phyloP scores from a whole-genome alignment of 441 rosid species.

The Geranium incanum region DNA sequence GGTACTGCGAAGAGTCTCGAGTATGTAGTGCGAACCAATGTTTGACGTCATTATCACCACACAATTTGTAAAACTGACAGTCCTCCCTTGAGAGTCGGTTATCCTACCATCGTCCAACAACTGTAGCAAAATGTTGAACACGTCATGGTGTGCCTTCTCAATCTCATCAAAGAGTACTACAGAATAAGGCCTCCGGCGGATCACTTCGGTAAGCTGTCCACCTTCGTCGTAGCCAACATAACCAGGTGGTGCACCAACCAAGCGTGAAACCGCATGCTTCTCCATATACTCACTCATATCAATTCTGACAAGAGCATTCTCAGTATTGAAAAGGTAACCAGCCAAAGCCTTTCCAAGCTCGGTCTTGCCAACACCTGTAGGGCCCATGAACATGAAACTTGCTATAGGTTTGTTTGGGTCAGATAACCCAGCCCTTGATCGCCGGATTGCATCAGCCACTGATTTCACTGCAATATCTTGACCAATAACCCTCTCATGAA shows the following conservation, averaged over 20 bases:
- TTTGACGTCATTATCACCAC: slow-evolving; percentile 95
- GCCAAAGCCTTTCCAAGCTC: slow-evolving; percentile 94
- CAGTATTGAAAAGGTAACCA: slow-evolving; percentile 89
- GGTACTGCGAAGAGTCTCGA: slow-evolving; percentile 28
- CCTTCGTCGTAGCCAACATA: slow-evolving; percentile 97
- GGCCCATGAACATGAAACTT: slow-evolving; percentile 97
- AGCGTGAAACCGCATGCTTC: slow-evolving; percentile 88
- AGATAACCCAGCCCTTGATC: slow-evolving; percentile 96
- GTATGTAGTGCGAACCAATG: slow-evolving; percentile 84
- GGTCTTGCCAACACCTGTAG: slow-evolving; percentile 98
- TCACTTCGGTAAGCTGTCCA: slow-evolving; percentile 95
- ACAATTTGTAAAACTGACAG: slow-evolving; percentile 91
- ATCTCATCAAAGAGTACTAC: slow-evolving; percentile 92
- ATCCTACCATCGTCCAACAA: slow-evolving; percentile 93
- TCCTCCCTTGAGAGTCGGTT: slow-evolving; percentile 95
- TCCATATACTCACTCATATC: slow-evolving; percentile 99
- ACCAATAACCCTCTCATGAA: slow-evolving; percentile 84
- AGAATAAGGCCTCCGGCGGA: slow-evolving; percentile 86
- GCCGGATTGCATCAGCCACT: slow-evolving; percentile 85
- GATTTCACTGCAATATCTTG: slow-evolving; percentile 98
- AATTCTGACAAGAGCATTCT: slow-evolving; percentile 91
- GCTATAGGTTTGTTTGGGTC: slow-evolving; percentile 94
- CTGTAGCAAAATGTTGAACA: slow-evolving; percentile 98
- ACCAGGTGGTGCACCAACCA: slow-evolving; percentile 96
- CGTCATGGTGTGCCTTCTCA: slow-evolving; percentile 97